Evolutionary conservation across 108 stramenopile species (phyloP), one percentile per base, ranked within the genome.

Genomic region (Cyclostephanos tholiformis): DNA sequence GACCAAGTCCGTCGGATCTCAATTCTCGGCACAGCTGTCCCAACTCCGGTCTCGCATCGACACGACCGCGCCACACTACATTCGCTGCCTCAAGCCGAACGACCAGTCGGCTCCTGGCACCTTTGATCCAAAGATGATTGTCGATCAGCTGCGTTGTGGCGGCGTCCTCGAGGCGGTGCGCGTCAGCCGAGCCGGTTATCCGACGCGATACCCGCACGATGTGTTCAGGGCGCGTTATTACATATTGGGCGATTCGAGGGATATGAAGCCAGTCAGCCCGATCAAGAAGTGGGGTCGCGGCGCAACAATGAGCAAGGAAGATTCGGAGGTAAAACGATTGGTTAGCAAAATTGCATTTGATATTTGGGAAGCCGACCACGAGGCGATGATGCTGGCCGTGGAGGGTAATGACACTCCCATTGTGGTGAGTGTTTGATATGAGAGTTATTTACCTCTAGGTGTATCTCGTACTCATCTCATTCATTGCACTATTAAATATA

Each of bases 161-260:
- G 97, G 98, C 68, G 97, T 99, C 0, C 72, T 99, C 32, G 97
- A 98, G 74, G 97, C 98, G 39, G 98, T 99, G 19, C 85, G 97
- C 2, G 97, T 98, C n/a, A 95, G 93, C 56, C 88, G 97, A 30
- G 92, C 94, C 17, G 98, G 97, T 12, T 99, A 96, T 73, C 97
- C 98, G 13, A 96, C 96, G 10, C 95, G 98, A 27, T 91, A 91
- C 65, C 85, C 91, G 19, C 93, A 94, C 53, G 88, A 90, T 20
- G 80, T 90, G 2, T 91, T 91, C 67, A 64, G 76, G 43, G 88
- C 91, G 6, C 85, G 93, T 1, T 92, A 95, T 76, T 87, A 92
- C 65, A 91, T 95, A 39, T 68, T 95, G 25, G 91, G 86, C 6
- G 82, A 89, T 73, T 43, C 65, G 0, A 87, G 63, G 63, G 84